Evolutionary conservation across 768 basidiomycete species (phyloP).

Genomic region (Boletus tomentosulus): DNA sequence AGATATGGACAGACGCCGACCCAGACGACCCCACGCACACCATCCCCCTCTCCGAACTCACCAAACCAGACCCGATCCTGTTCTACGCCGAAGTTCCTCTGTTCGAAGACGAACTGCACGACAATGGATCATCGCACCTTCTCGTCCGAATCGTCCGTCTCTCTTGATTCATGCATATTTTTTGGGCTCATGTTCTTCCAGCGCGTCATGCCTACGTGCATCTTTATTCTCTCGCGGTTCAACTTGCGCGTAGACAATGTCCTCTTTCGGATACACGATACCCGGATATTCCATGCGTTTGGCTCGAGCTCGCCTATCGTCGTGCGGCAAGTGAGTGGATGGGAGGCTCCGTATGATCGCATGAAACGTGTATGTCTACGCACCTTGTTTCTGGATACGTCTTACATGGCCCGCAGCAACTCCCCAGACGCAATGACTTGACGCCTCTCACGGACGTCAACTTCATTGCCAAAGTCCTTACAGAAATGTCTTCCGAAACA

Average conservation of each 20-base stretch:
- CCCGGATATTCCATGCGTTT: slow-evolving; percentile 86
- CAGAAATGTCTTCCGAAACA: slow-evolving; percentile 53
- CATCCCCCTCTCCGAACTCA: slow-evolving; percentile 84
- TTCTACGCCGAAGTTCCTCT: slow-evolving; percentile 95
- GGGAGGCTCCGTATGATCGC: slow-evolving; percentile 85
- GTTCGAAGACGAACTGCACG: slow-evolving; percentile 96
- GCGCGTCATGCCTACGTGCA: slow-evolving; percentile 96
- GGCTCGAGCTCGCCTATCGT: slow-evolving; percentile 53
- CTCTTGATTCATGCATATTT: neutral
- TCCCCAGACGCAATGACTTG: slow-evolving; percentile 74
- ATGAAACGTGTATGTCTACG: slow-evolving; percentile 62
- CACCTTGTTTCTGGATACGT: neutral
- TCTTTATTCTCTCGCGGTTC: slow-evolving; percentile 87
- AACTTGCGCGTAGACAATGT: slow-evolving; percentile 95
- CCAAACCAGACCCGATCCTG: slow-evolving; percentile 91
- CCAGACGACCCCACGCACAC: slow-evolving; percentile 50
- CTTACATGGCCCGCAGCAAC: slow-evolving; percentile 40
- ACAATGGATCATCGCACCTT: slow-evolving; percentile 86
- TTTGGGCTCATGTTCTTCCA: slow-evolving; percentile 28
- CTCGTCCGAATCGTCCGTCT: slow-evolving; percentile 81
- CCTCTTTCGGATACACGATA: slow-evolving; percentile 86
- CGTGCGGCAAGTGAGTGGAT: slow-evolving; percentile 79
- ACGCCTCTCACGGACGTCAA: slow-evolving; percentile 84
- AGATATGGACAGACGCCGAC: slow-evolving; percentile 53
- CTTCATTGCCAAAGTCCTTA: slow-evolving; percentile 72